Base-by-base conservation (phyloP, 345 rosid genomes). In the Gossypium rotundifolium region DNA sequence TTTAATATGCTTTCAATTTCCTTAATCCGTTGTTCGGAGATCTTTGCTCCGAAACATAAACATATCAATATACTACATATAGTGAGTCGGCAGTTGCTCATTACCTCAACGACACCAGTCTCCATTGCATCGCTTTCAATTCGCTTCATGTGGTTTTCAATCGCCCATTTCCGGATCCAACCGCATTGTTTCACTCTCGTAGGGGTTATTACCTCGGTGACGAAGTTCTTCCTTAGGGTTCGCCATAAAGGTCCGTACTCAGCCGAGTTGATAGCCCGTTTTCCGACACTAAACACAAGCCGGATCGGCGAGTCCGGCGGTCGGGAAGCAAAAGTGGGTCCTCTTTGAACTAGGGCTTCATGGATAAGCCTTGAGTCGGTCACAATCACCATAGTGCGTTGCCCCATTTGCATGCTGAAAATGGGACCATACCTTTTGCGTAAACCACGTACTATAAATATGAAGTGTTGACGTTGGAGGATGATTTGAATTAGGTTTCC, bases 371-470 rank as follows among this genome's bases (percentile, higher is more conserved):
- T 88, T 2, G 92, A 81, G 75, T 88, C 90, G 3, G 97, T 90
- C 73, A 95, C 82, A 0, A 95, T 90, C 25, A 95, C 85, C 70
- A 93, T 79, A 12, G 91, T 91, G 8, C 99, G 94, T 73, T 95
- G 98, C 22, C 99, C 99, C 98, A 95, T 93, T 55, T 87, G 89
- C 94, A 95, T 82, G 77, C 92, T 90, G 86, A 95, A 95, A 63
- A 95, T 93, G 27, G 98, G 94, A 65, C 99, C 98, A 22, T 87
- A 95, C 67, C 74, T 91, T 45, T 68, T 72, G 52, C 97, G 96
- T 74, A 93, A 76, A 76, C 91, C 97, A 48, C 91, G 84, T 33
- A 88, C 66, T 9, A 84, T 9, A 27, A 83, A 95, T 51, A 95
- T 84, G 86, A 93, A 93, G 70, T 92, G 95, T 2, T 88, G 91